Evolutionary conservation across 2,329 filamentous ascomycete genomes (phyloP), one percentile per base, ranked within the genome.

Genomic region (Zymoseptoria brevis): DNA sequence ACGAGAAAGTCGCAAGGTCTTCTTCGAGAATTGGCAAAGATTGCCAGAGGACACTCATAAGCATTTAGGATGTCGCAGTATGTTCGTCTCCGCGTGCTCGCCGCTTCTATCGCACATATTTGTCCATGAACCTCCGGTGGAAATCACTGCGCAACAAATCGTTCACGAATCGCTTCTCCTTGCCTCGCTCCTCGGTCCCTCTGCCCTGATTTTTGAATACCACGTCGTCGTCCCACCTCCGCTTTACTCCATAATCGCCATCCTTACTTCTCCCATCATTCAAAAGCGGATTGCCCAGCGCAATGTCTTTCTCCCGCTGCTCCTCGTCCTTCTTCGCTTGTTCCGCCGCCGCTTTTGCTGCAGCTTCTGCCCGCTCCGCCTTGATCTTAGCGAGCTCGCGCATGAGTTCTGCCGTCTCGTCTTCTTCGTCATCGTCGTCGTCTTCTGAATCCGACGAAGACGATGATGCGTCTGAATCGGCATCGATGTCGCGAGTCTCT

Each of bases 191-290:
- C 71, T 97, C 93, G 0, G 92, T 96, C 8, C 93, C 94, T 60
- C 94, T 83, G 35, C 93, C 94, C 77, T 99, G 94, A 75, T 99
- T 99, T 80, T 96, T 97, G 78, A 99, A 99, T 2, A 99, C 92
- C 11, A 99, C 94, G 73, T 99, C 94, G 69, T 99, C 94, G 68
- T 99, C 94, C 94, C 94, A 99, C 67, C 92, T 78, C 66, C 90
- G 80, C 81, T 96, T 96, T 70, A 96, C 87, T 60, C 87, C 91
- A 73, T 95, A 97, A 67, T 96, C 91, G 53, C 68, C 64, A 30
- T 63, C 64, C 73, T 89, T 89, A 16, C 35, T 45, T 22, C 51
- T 24, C n/a, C 55, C 58, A 0, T 81, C 72, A 67, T 97, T 96
- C 58, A 99, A 82, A 55, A 99, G 77, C 48, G 94, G 94, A 73